phyloP scores from a whole-genome alignment of 371 early-diverging fungal genomes.

The Syncephalastrum monosporum region DNA sequence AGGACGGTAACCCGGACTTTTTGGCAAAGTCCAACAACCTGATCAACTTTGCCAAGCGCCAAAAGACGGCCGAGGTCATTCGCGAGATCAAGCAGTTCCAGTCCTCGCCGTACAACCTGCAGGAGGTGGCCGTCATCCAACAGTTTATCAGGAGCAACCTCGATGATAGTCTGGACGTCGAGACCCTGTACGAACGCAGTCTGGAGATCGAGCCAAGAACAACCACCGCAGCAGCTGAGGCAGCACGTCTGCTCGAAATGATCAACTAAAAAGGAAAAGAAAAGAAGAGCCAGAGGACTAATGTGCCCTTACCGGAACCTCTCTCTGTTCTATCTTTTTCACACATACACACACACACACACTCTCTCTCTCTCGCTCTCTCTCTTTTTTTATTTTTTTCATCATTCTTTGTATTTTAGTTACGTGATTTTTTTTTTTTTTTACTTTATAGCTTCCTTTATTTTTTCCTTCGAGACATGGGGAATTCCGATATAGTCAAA shows the following conservation, averaged over 20 bases:
- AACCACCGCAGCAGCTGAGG: constrained; percentile 13
- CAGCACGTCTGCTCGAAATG: constrained; percentile 11
- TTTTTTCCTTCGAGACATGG: too few relatives aligned
- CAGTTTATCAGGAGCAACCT: constrained; percentile 68
- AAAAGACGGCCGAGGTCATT: constrained; percentile 86
- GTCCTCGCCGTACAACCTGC: constrained; percentile 77
- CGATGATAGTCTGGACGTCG: constrained; percentile 61
- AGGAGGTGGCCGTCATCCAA: constrained; percentile 78
- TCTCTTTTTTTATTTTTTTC: too few relatives aligned
- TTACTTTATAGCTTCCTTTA: too few relatives aligned
- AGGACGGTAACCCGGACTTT: constrained; percentile 88
- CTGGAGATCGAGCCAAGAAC: constrained; percentile 67
- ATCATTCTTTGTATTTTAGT: too few relatives aligned
- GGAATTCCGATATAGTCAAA: too few relatives aligned
- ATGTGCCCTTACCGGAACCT: too few relatives aligned
- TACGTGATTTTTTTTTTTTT: too few relatives aligned
- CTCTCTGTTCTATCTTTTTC: too few relatives aligned
- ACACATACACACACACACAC: too few relatives aligned
- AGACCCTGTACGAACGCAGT: constrained; percentile 67
- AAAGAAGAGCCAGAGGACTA: too few relatives aligned
- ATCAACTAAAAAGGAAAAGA: constrained; percentile 3
- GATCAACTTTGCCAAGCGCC: constrained; percentile 92
- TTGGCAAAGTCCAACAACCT: constrained; percentile 56
- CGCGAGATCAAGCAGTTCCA: constrained; percentile 94
- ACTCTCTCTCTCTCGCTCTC: too few relatives aligned